A percentile compares a stretch with the other conserved stretches of the same genome.
Evolutionary conservation across 805 yeast species (phyloP).

Genomic region (Candida namnaoensis): DNA sequence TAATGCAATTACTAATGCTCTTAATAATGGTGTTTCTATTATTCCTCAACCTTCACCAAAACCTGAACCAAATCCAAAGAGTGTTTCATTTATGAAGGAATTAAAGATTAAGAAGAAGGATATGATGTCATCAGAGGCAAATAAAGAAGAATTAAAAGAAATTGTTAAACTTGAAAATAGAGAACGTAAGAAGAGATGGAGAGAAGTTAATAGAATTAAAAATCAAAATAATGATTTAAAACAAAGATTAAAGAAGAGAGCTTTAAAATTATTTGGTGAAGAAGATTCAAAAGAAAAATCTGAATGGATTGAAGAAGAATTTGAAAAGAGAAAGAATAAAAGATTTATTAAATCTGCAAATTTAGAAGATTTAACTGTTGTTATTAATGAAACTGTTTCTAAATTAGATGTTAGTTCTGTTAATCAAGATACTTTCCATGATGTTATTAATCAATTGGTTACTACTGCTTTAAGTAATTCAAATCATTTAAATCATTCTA

Average conservation of each 20-base stretch:
- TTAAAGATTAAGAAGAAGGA: slow-evolving; percentile 7
- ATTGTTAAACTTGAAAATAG: slow-evolving; percentile 60
- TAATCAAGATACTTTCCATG: slow-evolving; percentile 20
- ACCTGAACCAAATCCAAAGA: background rate
- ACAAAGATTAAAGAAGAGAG: slow-evolving; percentile 68
- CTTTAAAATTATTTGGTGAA: slow-evolving; percentile 57
- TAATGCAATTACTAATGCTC: slow-evolving; percentile 16
- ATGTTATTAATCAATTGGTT: slow-evolving; percentile 17
- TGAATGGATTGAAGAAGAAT: slow-evolving; percentile 72
- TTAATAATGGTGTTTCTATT: background rate
- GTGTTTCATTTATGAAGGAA: background rate
- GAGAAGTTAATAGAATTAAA: slow-evolving; percentile 69
- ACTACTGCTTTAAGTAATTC: slow-evolving; percentile 7
- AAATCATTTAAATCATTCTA: background rate
- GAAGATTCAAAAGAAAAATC: slow-evolving; percentile 43
- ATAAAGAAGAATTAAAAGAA: slow-evolving; percentile 35
- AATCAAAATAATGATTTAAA: slow-evolving; percentile 86
- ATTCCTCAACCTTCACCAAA: background rate
- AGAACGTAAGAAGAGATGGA: slow-evolving; percentile 75
- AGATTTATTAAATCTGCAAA: slow-evolving; percentile 38
- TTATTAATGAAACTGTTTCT: slow-evolving; percentile 17
- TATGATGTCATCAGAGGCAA: slow-evolving; percentile 11
- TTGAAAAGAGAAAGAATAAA: slow-evolving; percentile 52
- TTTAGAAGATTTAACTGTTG: slow-evolving; percentile 17
- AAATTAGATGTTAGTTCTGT: slow-evolving; percentile 42